Percentiles rank a stretch among this genome's conserved stretches.
Evolutionary conservation across 495 filamentous ascomycete species (phyloP).

Genomic region (Filosporella fistucella): DNA sequence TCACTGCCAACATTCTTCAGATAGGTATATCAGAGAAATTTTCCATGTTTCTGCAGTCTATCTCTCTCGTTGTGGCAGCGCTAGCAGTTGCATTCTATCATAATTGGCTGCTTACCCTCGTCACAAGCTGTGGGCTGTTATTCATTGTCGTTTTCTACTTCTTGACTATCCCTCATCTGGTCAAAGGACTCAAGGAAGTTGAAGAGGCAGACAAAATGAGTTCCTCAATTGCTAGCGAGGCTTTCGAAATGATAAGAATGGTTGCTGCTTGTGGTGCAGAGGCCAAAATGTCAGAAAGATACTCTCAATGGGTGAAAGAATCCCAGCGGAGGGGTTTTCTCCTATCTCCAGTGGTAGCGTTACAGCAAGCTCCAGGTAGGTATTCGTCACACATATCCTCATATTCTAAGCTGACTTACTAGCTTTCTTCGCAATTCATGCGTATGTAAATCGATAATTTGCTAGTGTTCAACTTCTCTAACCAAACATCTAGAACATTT

Average conservation of each 20-base stretch:
- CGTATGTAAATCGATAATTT: constrained; percentile 8
- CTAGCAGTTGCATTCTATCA: constrained; percentile 48
- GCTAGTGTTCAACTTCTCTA: neutral
- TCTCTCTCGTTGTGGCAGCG: constrained; percentile 41
- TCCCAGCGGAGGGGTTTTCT: constrained; percentile 44
- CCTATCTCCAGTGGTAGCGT: constrained; percentile 23
- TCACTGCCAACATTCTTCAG: constrained; percentile 56
- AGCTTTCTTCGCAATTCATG: constrained; percentile 20
- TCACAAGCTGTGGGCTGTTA: constrained; percentile 48
- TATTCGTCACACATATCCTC: no score
- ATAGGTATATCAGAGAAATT: constrained; percentile 60
- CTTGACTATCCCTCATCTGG: constrained; percentile 45
- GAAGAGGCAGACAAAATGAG: constrained; percentile 52
- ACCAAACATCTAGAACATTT: constrained; percentile 9
- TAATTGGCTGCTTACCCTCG: constrained; percentile 49
- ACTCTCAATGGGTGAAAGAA: constrained; percentile 50
- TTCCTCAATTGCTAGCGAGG: constrained; percentile 52
- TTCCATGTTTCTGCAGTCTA: constrained; percentile 42
- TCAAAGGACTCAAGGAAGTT: constrained; percentile 48
- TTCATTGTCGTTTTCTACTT: constrained; percentile 49
- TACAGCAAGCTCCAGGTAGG: constrained; percentile 28
- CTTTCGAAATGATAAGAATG: constrained; percentile 49
- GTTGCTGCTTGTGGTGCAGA: constrained; percentile 58
- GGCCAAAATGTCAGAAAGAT: constrained; percentile 43
- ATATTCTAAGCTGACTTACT: no score